Evolutionary conservation across 495 filamentous ascomycete species (phyloP), one percentile per base, ranked within the genome.

Genomic region (Xylaria acuta): DNA sequence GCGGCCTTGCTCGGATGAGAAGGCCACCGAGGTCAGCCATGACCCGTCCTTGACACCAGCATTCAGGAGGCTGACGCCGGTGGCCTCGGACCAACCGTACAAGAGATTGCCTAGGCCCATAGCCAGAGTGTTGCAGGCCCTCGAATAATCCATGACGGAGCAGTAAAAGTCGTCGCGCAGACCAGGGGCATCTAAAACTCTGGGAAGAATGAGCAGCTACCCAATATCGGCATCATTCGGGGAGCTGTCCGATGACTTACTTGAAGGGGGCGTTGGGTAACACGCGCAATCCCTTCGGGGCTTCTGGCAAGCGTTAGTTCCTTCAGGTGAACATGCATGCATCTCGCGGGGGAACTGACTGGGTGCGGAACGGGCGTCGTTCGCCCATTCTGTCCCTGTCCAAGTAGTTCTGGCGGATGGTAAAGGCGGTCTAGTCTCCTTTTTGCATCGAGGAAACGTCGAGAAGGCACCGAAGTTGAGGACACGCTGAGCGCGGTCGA

Each of bases 101-200:
- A 99, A 89, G 36, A 89, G 84, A 60, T 91, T 89, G 5, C 88
- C 88, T 18, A 98, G 88, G 0, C 93, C 96, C 20, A 97, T 93
- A 49, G 94, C 97, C 43, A 99, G 88, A 18, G 91, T 92, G 41
- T 92, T 88, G 43, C 87, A 86, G 9, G 87, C 91, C 30, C 85
- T 80, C 1, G 90, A 97, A 79, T 98, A 98, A 8, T 96, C 94
- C 63, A 99, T 86, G 9, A 94, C 86, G 0, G 95, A 94, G 81
- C 94, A 98, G 78, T 99, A 99, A 75, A 94, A 99, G 80, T 99
- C 97, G 79, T 99, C 96, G 36, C 93, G 88, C 59, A 98, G 86
- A 32, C 88, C 87, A 1, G 95, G 95, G 5, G 96, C 96, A 83
- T 97, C 94, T 18, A 99, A 83, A 4, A 97, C 94, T 80, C 84